Percentiles rank a stretch among this genome's conserved stretches.
Conservation (phyloP, 2,329 filamentous ascomycete species). For the Mariannaea elegans region DNA sequence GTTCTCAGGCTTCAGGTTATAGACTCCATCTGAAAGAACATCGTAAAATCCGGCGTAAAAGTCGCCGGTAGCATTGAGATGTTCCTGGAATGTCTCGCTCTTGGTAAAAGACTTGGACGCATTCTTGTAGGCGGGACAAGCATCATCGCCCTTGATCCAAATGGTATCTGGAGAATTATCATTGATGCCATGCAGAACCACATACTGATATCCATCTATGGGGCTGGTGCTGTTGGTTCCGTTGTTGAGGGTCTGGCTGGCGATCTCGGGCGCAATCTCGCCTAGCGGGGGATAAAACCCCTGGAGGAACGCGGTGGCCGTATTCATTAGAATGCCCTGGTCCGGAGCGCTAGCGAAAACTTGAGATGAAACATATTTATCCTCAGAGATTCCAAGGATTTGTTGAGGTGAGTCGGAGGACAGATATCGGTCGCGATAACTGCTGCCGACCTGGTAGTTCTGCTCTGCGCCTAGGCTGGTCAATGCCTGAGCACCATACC, state of each 20-base stretch:
- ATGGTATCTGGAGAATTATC: constrained; percentile 46
- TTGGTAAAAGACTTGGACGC: constrained; percentile 40
- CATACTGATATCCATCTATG: constrained; percentile 48
- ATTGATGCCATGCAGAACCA: constrained; percentile 42
- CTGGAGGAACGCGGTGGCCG: constrained; percentile 48
- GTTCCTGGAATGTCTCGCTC: constrained; percentile 40
- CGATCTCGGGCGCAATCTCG: constrained; percentile 38
- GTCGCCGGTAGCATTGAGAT: constrained; percentile 38
- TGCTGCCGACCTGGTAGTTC: constrained; percentile 40
- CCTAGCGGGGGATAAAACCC: constrained; percentile 46
- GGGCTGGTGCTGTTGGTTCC: constrained; percentile 41
- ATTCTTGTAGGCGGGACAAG: constrained; percentile 41
- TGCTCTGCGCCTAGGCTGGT: constrained; percentile 48
- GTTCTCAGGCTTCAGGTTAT: constrained; percentile 42
- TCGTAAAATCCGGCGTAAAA: constrained; percentile 45
- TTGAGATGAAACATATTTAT: constrained; percentile 44
- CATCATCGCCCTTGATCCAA: constrained; percentile 50
- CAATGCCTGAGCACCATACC: constrained; percentile 44
- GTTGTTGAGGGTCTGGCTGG: constrained; percentile 43
- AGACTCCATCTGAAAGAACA: constrained; percentile 41
- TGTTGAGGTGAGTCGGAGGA: constrained; percentile 36
- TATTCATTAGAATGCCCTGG: constrained; percentile 45
- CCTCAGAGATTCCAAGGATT: constrained; percentile 46
- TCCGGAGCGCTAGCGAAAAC: constrained; percentile 46
- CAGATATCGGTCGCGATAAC: constrained; percentile 37